phyloP scores from a whole-genome alignment of 2,329 filamentous ascomycete genomes.

The Diaporthe ampelina region DNA sequence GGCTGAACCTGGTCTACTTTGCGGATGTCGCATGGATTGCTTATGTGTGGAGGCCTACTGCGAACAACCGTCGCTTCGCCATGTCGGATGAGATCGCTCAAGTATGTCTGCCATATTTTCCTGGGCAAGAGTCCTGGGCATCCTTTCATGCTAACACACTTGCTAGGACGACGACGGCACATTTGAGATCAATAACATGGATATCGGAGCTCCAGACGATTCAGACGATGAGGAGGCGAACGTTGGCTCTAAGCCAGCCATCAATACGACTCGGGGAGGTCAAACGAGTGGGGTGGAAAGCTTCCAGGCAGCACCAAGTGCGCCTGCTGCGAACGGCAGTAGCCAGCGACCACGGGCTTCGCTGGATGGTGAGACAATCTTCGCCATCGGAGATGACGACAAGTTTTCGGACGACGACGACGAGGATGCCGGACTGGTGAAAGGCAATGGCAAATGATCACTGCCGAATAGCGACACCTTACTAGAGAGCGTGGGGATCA shows the following conservation, averaged over 20 bases:
- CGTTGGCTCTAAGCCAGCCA: constrained; percentile 55
- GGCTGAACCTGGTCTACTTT: constrained; percentile 96
- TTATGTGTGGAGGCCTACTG: constrained; percentile 96
- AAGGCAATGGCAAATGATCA: constrained; percentile 56
- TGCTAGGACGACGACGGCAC: constrained; percentile 92
- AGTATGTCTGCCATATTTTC: not conserved
- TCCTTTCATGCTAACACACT: constrained; percentile 50
- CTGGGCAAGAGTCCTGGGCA: not conserved
- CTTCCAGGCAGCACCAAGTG: constrained; percentile 36
- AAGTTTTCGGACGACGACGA: constrained; percentile 82
- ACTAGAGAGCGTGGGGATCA: not conserved
- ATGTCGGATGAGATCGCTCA: constrained; percentile 97
- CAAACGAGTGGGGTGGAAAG: constrained; percentile 40
- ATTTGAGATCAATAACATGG: constrained; percentile 95
- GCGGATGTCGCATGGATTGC: constrained; percentile 93
- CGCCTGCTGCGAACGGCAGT: constrained; percentile 37
- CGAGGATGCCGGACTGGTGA: constrained; percentile 58
- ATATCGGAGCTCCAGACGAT: constrained; percentile 82
- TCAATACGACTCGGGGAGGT: constrained; percentile 40
- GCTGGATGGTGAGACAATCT: constrained; percentile 92
- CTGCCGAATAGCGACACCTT: not conserved
- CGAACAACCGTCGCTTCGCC: constrained; percentile 95
- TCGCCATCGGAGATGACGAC: constrained; percentile 91
- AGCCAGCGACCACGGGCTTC: constrained; percentile 61
- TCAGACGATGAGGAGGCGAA: constrained; percentile 71